Evolutionary conservation across 805 yeast species (phyloP).

Genomic region (Ogataea minuta): DNA sequence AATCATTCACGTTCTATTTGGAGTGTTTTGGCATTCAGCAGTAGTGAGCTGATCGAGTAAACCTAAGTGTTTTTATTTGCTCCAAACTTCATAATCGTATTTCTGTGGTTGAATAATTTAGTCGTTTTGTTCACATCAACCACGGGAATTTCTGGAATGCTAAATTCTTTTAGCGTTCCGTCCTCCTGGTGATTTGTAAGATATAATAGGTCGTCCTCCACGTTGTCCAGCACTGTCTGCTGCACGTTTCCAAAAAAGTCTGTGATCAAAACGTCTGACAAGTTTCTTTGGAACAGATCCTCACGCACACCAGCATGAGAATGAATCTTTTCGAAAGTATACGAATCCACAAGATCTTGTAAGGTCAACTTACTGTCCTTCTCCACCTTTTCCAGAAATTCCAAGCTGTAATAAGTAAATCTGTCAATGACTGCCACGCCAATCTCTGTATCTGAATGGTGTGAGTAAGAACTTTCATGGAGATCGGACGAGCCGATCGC

Average conservation of each 20-base stretch:
- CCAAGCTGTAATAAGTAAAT: slow-evolving; percentile 89
- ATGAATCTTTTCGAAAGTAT: slow-evolving; percentile 81
- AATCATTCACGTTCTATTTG: slow-evolving; percentile 4
- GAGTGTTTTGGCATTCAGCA: slow-evolving; percentile 5
- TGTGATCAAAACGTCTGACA: slow-evolving; percentile 70
- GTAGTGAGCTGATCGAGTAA: slow-evolving; percentile 8
- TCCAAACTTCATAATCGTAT: slow-evolving; percentile 7
- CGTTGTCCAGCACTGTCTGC: slow-evolving; percentile 58
- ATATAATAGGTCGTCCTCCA: slow-evolving; percentile 46
- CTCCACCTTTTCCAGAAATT: slow-evolving; percentile 76
- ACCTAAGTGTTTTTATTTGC: neutral
- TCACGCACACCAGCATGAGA: slow-evolving; percentile 92
- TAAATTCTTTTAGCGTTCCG: slow-evolving; percentile 17
- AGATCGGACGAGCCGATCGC: slow-evolving; percentile 89
- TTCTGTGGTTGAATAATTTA: slow-evolving; percentile 7
- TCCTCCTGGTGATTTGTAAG: slow-evolving; percentile 35
- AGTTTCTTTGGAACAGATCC: slow-evolving; percentile 68
- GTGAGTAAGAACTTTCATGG: slow-evolving; percentile 91
- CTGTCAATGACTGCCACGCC: slow-evolving; percentile 98
- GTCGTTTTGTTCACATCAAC: neutral
- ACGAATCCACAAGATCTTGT: slow-evolving; percentile 80
- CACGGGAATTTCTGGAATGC: neutral
- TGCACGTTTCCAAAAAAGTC: slow-evolving; percentile 95
- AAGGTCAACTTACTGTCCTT: slow-evolving; percentile 73
- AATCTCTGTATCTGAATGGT: slow-evolving; percentile 90